Conservation (phyloP, 129 eudicot species). For the Pseudognaphalium luteoalbum region DNA sequence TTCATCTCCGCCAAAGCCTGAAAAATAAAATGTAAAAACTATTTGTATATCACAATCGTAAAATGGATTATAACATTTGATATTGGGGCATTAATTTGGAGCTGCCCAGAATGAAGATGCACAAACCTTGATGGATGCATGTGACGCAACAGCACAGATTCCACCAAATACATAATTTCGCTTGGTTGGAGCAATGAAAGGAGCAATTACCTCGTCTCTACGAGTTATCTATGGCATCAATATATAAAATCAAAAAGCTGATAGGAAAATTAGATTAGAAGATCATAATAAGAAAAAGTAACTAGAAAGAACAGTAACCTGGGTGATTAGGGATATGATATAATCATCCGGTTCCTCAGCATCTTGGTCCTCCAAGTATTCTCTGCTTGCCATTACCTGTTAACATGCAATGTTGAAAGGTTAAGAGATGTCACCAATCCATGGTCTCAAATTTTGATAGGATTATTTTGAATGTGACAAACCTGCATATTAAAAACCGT, state of each 20-base stretch:
- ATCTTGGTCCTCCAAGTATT: conserved; percentile 94
- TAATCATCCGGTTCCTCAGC: conserved; percentile 99
- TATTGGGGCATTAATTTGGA: background rate
- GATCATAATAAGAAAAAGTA: background rate
- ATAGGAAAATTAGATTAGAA: background rate
- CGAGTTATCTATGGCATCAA: conserved; percentile 69
- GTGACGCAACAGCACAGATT: conserved; percentile 78
- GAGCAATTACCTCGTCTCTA: conserved; percentile 92
- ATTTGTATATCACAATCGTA: conserved; percentile 22
- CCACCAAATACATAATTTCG: conserved; percentile 93
- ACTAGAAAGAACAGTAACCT: conserved; percentile 42
- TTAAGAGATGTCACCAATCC: conserved; percentile 3
- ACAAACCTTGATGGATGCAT: conserved; percentile 78
- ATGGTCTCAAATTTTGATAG: background rate
- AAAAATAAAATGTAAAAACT: conserved; percentile 13
- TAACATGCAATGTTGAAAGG: conserved; percentile 13
- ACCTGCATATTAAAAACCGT: conserved; percentile 96
- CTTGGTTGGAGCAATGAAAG: conserved; percentile 80
- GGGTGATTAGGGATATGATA: conserved; percentile 81
- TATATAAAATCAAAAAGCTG: conserved; percentile 10
- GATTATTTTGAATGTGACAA: conserved; percentile 10
- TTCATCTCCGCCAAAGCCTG: conserved; percentile 91
- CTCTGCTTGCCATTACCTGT: conserved; percentile 85
- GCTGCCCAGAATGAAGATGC: conserved; percentile 1
- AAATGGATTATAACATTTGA: background rate